phyloP scores from a whole-genome alignment of 2,329 filamentous ascomycete genomes.

The Diaporthe sp. region DNA sequence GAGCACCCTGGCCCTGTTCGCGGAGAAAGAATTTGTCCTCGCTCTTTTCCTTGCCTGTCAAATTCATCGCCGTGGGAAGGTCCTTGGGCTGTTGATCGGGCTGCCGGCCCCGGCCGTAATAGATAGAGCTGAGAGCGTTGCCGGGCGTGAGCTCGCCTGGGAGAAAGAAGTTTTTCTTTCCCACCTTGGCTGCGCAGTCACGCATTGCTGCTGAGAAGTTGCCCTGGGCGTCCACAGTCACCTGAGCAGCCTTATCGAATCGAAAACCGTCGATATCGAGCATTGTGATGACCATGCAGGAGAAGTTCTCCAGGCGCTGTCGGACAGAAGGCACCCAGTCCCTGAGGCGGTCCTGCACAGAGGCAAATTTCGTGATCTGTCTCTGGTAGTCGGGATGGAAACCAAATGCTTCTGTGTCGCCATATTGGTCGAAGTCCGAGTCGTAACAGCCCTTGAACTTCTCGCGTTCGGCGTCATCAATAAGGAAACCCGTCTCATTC shows the following conservation, averaged over 20 bases:
- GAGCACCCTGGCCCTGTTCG: constrained; percentile 61
- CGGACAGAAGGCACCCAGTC: constrained; percentile 72
- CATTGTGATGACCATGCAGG: constrained; percentile 72
- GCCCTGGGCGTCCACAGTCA: constrained; percentile 71
- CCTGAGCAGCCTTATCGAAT: constrained; percentile 75
- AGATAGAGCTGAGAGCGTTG: constrained; percentile 71
- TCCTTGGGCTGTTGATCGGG: constrained; percentile 64
- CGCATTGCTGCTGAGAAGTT: constrained; percentile 69
- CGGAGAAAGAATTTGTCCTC: constrained; percentile 63
- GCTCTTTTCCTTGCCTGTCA: constrained; percentile 56
- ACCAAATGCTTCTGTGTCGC: constrained; percentile 74
- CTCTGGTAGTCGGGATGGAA: constrained; percentile 73
- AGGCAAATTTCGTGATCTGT: constrained; percentile 75
- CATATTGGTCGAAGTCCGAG: constrained; percentile 74
- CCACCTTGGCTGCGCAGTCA: constrained; percentile 66
- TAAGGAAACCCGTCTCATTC: constrained; percentile 67
- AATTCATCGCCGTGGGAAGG: constrained; percentile 59
- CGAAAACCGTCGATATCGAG: constrained; percentile 76
- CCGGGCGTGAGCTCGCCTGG: constrained; percentile 74
- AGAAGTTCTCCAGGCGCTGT: constrained; percentile 69
- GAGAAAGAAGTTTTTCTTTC: constrained; percentile 74
- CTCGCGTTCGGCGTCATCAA: constrained; percentile 59
- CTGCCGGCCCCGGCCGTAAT: constrained; percentile 72
- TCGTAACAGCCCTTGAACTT: constrained; percentile 68
- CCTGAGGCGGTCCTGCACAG: constrained; percentile 75